Conservation (phyloP, 1,139 yeast species). For the Scheffersomyces titani region DNA sequence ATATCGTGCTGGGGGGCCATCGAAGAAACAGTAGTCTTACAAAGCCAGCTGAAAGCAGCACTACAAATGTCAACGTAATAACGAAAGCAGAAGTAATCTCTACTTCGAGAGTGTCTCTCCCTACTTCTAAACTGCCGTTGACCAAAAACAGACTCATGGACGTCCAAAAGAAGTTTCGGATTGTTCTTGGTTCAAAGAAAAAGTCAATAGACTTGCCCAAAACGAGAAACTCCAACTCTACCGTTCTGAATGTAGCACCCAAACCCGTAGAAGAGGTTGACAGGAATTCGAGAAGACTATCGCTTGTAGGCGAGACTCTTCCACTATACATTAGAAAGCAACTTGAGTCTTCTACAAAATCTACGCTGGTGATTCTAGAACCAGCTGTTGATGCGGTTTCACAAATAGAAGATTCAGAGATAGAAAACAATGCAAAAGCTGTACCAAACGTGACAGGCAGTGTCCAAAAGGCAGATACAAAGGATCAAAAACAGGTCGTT, state of each 20-base stretch:
- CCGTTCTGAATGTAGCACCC: neutral
- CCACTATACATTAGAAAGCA: slow-evolving; percentile 42
- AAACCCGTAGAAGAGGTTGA: neutral
- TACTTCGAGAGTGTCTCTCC: neutral
- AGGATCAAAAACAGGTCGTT: slow-evolving; percentile 1
- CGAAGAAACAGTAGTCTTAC: slow-evolving; percentile 20
- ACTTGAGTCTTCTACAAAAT: slow-evolving; percentile 10
- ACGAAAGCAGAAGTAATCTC: slow-evolving; percentile 27
- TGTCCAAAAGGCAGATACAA: neutral
- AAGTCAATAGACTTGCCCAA: neutral
- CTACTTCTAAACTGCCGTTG: neutral
- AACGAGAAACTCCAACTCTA: neutral
- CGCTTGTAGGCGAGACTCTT: slow-evolving; percentile 41
- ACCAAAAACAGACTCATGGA: slow-evolving; percentile 9
- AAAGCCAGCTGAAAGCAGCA: slow-evolving; percentile 33
- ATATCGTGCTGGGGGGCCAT: neutral
- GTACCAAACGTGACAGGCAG: neutral
- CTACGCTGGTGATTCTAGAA: neutral
- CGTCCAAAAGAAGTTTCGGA: slow-evolving; percentile 15
- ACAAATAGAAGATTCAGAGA: neutral
- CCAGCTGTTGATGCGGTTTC: neutral
- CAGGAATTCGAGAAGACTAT: slow-evolving; percentile 24
- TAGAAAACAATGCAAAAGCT: neutral
- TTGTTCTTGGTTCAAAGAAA: neutral
- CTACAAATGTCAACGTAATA: slow-evolving; percentile 36